These are phyloP conservation scores for Saturnispora kantuleensis DNA, from an alignment of 805 yeast genomes.

Conservation along the genomic window DNA sequence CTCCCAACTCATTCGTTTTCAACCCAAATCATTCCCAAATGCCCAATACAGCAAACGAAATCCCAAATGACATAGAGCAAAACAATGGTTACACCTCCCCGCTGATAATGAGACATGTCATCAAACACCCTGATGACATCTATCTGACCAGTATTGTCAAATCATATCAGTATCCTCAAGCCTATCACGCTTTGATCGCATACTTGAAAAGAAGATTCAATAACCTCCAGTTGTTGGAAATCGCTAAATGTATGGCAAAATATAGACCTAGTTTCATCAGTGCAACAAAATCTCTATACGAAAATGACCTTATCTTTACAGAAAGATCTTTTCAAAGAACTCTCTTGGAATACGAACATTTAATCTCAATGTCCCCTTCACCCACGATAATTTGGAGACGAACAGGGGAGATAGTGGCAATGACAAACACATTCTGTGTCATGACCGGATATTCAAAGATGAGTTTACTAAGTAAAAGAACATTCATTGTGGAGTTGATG, in stretches of 20 bases:
- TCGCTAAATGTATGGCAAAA: slow-evolving; percentile 50
- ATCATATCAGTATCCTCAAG: slow-evolving; percentile 53
- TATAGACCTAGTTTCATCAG: slow-evolving; percentile 72
- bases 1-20: slow-evolving; percentile 35
- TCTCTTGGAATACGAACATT: slow-evolving; percentile 45
- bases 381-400: slow-evolving; percentile 83
- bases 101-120: slow-evolving; percentile 44
- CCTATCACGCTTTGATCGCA: slow-evolving; percentile 49
- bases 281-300: slow-evolving; percentile 62
- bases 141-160: slow-evolving; percentile 31
- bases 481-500: slow-evolving; percentile 72
- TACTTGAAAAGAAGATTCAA: slow-evolving; percentile 45
- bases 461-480: slow-evolving; percentile 48
- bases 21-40: slow-evolving; percentile 43
- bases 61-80: slow-evolving; percentile 31
- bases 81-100: slow-evolving; percentile 46
- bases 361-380: slow-evolving; percentile 51
- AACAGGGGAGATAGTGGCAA: slow-evolving; percentile 75
- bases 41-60: slow-evolving; percentile 38
- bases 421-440: slow-evolving; percentile 64
- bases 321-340: slow-evolving; percentile 51
- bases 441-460: slow-evolving; percentile 55
- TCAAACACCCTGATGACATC: slow-evolving; percentile 43
- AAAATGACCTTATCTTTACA: slow-evolving; percentile 57
- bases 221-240: slow-evolving; percentile 28